A percentile compares a stretch with the other conserved stretches of the same genome.
phyloP scores from a whole-genome alignment of 345 rosid genomes.

The Abelmoschus esculentus region DNA sequence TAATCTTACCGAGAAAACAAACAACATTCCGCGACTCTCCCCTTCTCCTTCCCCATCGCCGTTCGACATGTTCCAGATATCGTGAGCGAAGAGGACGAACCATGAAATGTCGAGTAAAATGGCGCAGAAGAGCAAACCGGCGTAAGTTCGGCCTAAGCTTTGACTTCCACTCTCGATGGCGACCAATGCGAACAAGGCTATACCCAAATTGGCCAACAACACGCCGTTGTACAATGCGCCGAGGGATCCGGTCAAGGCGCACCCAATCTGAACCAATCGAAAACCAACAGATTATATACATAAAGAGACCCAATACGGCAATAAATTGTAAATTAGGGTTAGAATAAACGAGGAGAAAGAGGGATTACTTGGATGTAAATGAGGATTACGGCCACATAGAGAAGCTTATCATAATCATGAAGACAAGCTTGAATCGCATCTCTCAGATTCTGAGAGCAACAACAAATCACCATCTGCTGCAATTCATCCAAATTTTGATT shows the following conservation, averaged over 20 bases:
- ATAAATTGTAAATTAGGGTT: background rate
- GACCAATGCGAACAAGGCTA: conserved; percentile 77
- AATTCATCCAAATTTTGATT: conserved; percentile 2
- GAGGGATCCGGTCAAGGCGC: conserved; percentile 76
- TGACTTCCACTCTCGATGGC: conserved; percentile 37
- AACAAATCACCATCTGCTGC: background rate
- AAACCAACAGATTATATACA: background rate
- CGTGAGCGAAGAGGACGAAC: conserved; percentile 60
- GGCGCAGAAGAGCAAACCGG: conserved; percentile 65
- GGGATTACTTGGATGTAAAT: conserved; percentile 62
- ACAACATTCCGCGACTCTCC: conserved; percentile 25
- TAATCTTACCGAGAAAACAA: conserved; percentile 70
- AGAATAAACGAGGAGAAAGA: background rate
- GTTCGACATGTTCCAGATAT: conserved; percentile 42
- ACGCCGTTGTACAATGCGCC: conserved; percentile 90
- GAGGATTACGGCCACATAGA: conserved; percentile 59
- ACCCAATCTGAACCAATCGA: conserved; percentile 44
- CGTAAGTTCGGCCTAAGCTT: conserved; percentile 62
- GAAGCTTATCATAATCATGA: conserved; percentile 69
- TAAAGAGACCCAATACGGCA: background rate
- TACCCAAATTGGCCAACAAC: conserved; percentile 52
- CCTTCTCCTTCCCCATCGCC: background rate
- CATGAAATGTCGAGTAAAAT: conserved; percentile 56
- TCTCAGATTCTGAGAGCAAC: conserved; percentile 23
- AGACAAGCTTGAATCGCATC: conserved; percentile 47